Conservation (phyloP, 805 yeast genomes). For the Pachysolen tannophilus region DNA sequence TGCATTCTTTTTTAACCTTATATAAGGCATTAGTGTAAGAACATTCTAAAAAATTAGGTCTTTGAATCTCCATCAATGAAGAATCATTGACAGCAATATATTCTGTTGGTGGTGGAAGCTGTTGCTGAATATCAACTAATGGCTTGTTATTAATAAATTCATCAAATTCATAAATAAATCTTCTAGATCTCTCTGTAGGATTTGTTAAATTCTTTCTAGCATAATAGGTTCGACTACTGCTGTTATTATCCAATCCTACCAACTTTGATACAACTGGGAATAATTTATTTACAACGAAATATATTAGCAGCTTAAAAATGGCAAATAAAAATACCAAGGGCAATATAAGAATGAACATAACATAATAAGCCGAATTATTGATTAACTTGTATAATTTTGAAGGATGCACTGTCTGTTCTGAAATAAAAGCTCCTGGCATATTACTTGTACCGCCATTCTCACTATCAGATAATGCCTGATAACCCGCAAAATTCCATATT, state of each 20-base stretch:
- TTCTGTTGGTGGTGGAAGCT: not conserved
- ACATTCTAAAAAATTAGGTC: slow-evolving; percentile 50
- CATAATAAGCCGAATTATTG: slow-evolving; percentile 9
- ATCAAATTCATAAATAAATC: slow-evolving; percentile 24
- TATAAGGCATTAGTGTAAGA: slow-evolving; percentile 77
- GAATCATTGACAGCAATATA: slow-evolving; percentile 9
- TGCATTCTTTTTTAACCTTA: slow-evolving; percentile 58
- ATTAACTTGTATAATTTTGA: slow-evolving; percentile 16
- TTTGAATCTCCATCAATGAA: slow-evolving; percentile 11
- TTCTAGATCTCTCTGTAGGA: slow-evolving; percentile 25
- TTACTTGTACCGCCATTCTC: too few species aligned
- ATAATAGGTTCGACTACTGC: slow-evolving; percentile 5
- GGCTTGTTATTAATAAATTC: slow-evolving; percentile 12
- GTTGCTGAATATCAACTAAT: not conserved
- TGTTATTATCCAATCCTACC: slow-evolving; percentile 15
- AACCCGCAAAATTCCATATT: too few species aligned
- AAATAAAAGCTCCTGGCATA: too few species aligned
- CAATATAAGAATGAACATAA: slow-evolving; percentile 12
- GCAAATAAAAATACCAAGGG: slow-evolving; percentile 19
- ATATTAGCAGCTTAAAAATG: slow-evolving; percentile 11
- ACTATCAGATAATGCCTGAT: too few species aligned
- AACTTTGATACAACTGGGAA: slow-evolving; percentile 17
- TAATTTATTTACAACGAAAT: slow-evolving; percentile 13
- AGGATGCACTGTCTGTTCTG: too few species aligned
- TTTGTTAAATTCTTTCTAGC: slow-evolving; percentile 10